Conservation (phyloP, 441 rosid genomes). For the Gossypium aridum region DNA sequence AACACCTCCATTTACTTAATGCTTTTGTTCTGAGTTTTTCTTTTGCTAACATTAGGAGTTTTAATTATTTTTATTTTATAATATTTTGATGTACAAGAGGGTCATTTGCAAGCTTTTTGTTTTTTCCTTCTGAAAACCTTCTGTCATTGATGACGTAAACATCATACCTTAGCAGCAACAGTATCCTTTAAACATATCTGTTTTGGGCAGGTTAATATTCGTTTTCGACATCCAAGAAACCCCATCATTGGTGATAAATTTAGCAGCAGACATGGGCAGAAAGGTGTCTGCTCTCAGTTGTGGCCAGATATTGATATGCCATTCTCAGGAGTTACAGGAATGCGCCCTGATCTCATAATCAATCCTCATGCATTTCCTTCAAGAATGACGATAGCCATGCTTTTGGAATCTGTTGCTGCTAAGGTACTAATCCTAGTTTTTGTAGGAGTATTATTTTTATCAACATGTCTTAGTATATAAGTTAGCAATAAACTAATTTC, state of each 20-base stretch:
- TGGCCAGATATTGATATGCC: conserved; percentile 99
- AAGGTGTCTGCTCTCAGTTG: conserved; percentile 97
- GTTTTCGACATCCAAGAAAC: conserved; percentile 87
- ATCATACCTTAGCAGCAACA: background rate
- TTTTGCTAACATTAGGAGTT: background rate
- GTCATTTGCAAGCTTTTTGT: background rate
- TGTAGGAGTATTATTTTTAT: background rate
- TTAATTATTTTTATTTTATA: background rate
- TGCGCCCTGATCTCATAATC: conserved; percentile 97
- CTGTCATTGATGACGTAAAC: background rate
- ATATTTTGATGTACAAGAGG: background rate
- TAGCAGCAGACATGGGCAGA: conserved; percentile 98
- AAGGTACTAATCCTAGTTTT: conserved; percentile 44
- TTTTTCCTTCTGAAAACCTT: background rate
- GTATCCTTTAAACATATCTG: background rate
- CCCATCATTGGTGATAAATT: conserved; percentile 96
- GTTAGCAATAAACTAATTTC: background rate
- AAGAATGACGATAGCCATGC: conserved; percentile 98
- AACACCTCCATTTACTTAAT: background rate
- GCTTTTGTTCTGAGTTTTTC: background rate
- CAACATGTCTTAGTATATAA: background rate
- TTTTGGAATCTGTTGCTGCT: conserved; percentile 91
- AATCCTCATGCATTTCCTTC: conserved; percentile 99
- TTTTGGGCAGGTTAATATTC: conserved; percentile 65
- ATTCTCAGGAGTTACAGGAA: conserved; percentile 86